These are phyloP conservation scores for Starmerella powellii DNA, from an alignment of 805 yeast species.

Conservation along the genomic window DNA sequence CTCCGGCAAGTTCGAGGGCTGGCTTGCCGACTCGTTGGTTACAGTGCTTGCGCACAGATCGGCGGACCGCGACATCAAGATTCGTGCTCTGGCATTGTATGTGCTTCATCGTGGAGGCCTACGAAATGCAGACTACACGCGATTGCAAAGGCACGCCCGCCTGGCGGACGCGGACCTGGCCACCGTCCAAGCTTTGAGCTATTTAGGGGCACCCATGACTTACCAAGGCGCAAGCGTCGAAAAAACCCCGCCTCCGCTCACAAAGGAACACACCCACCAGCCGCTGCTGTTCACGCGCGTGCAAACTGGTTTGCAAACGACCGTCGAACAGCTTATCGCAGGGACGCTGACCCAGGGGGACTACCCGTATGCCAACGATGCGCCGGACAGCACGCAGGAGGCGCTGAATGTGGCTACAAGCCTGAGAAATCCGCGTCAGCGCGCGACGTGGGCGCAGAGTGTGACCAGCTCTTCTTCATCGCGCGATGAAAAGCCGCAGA, in stretches of 20 bases:
- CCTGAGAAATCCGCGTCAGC: constrained; percentile 56
- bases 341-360: constrained; percentile 41
- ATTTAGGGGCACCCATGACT: constrained; percentile 38
- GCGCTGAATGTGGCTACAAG: constrained; percentile 37
- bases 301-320: constrained; percentile 54
- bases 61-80: constrained; percentile 38
- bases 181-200: constrained; percentile 45
- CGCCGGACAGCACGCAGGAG: constrained; percentile 30
- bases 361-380: constrained; percentile 60
- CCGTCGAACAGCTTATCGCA: constrained; percentile 40
- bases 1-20: neutral
- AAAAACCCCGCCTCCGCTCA: constrained; percentile 10
- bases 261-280: constrained; percentile 28
- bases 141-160: constrained; percentile 47
- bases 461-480: constrained; percentile 3
- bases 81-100: constrained; percentile 63
- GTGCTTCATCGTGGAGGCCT: constrained; percentile 63
- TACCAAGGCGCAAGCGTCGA: constrained; percentile 5
- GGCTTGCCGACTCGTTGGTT: constrained; percentile 40
- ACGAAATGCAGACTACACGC: constrained; percentile 56
- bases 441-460: constrained; percentile 64
- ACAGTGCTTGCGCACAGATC: constrained; percentile 39
- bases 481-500: constrained; percentile 11
- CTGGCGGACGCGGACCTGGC: constrained; percentile 36
- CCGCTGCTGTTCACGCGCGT: constrained; percentile 46